Evolutionary conservation across 352 stramenopile species (phyloP).

Genomic region (Blastocystis sp.): DNA sequence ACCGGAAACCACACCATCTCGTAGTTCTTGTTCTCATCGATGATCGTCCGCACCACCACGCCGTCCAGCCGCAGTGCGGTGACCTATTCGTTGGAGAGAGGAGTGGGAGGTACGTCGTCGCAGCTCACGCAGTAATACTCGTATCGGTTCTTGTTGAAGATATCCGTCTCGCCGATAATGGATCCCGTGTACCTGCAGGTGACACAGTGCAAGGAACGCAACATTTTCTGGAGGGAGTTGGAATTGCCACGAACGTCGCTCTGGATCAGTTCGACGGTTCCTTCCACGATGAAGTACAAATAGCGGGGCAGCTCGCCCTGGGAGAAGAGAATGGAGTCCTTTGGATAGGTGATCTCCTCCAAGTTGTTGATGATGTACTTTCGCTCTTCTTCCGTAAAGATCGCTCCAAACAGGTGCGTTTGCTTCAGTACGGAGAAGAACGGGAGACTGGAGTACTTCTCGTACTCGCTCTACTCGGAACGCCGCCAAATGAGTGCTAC

Average conservation of each 20-base stretch:
- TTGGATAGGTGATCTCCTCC: conserved; percentile 28
- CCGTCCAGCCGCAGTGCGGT: conserved; percentile 22
- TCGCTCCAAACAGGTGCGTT: conserved; percentile 37
- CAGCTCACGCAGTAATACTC: conserved; percentile 54
- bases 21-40: conserved; percentile 28
- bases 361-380: conserved; percentile 25
- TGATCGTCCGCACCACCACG: not conserved
- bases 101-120: conserved; percentile 1
- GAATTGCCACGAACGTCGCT: conserved; percentile 51
- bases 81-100: not conserved
- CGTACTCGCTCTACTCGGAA: conserved; percentile 2
- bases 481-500: not conserved
- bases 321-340: conserved; percentile 60
- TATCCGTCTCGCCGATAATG: conserved; percentile 56
- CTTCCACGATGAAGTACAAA: conserved; percentile 52
- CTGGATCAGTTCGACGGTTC: conserved; percentile 55
- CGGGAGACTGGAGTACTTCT: conserved; percentile 39
- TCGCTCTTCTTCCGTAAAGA: conserved; percentile 44
- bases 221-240: conserved; percentile 46
- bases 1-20: not conserved
- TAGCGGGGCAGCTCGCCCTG: conserved; percentile 37
- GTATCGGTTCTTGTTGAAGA: conserved; percentile 65
- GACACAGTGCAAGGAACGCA: not conserved
- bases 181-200: conserved; percentile 43
- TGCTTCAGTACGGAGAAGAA: conserved; percentile 62